Base-by-base conservation (phyloP, 176 grass and related monocot genomes). In the Aegilops umbellulata region DNA sequence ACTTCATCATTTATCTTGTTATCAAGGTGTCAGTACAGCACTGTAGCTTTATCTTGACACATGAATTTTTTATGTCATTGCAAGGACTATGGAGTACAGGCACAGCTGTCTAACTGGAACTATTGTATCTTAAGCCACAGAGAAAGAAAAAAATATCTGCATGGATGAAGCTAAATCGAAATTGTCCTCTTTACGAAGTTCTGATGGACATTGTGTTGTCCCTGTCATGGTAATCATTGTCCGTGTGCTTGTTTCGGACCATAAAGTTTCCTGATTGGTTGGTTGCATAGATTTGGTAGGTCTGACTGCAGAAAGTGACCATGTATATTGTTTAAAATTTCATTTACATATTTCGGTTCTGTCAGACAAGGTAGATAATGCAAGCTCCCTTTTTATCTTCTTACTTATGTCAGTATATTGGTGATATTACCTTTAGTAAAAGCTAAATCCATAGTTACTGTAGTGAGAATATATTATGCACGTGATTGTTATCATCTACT, bases 231-330 rank as follows among this genome's bases (percentile, higher is more conserved):
- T 80, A 83, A 79, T 90, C 57, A 87, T 83, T 74, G 78, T 7
- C 15, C 2, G 8, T 73, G 23, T 38, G 27, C 60, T 58, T 86
- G 41, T 79, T 64, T 36, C 24, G 57, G 30, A 31, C 73, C 88
- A 53, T 71, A 38, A 78, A 82, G 67, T 74, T 82, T 86, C 71
- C 79, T 90, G 78, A 86, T 90, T 82, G 31, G 39, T 78, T 81
- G 84, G 55, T 82, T 64, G 74, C 57, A 58, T 90, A 90, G 74
- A 86, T 90, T 82, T 90, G 65, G 76, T 90, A 85, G 72, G 74
- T 58, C 27, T 79, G 74, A 67, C 41, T 42, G 66, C 32, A 79
- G 27, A 41, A 83, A 80, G 10, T 34, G 58, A 27, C 63, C 44
- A 72, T 82, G 13, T 76, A 35, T 60, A 22, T 7, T 63, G 29